Base-by-base conservation (phyloP, 2,329 filamentous ascomycete species). In the Fusarium secorum region DNA sequence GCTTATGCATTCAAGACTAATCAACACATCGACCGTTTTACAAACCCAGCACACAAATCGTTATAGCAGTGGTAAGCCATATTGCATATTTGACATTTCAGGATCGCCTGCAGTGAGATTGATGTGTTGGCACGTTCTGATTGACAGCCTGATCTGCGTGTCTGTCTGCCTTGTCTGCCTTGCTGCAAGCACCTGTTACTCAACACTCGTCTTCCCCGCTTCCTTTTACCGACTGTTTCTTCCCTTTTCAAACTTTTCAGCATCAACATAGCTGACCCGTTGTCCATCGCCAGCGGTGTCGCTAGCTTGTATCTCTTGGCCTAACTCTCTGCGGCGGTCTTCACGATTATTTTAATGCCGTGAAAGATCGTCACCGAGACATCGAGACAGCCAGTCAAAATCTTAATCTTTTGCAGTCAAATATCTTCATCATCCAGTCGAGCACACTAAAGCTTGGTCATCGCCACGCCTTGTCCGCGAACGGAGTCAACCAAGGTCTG, bases 291-390 rank as follows among this genome's bases (percentile, higher is more conserved):
- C 4, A 65, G 60, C 1, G 41, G 60, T 1, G 46, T 66, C n/a
- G 53, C 60, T 49, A 60, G 64, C 14, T 65, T 7, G 41, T 66
- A 11, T 66, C 64, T 1, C 45, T 66, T 3, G 60, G 60, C 4
- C 11, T 65, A 0, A 60, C 53, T 5, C 18, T 66, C 5, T 66
- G 53, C 1, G 5, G 46, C 7, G 62, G 59, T 1, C 17, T 65
- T 0, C 20, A 58, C 2, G 32, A 17, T 4, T 64, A 41, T 4
- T n/a, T 65, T 1, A 46, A 11, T 0, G 9, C 4, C 2, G 33
- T 65, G 1, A 57, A 36, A 30, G 51, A 11, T 0, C 33, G 51
- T 10, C 22, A 49, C 9, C 33, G 22, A 4, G 59, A 65, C 11
- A 7, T 64, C 0, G 39, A 35, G 8, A 2, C 9, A 1, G 51